Evolutionary conservation across 768 basidiomycete species (phyloP), one percentile per base, ranked within the genome.

Genomic region (Hygrophorus pudorinus): DNA sequence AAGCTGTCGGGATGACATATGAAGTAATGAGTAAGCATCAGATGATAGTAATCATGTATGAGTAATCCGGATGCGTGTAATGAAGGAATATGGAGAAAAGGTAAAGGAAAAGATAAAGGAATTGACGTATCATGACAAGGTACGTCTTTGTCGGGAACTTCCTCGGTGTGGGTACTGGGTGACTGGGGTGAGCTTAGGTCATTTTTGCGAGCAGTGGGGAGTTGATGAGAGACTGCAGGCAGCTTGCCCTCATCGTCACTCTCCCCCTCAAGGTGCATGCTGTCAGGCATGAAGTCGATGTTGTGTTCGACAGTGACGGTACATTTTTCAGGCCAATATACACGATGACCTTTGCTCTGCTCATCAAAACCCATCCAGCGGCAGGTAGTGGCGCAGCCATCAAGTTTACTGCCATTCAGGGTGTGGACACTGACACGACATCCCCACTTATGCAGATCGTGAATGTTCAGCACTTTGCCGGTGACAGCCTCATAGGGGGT

Each of bases 351-450:
- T 9, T 60, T 58, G 16, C 56, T 59, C 17, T 58, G 47, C 1
- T 53, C 48, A 41, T 64, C 59, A 42, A 58, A 54, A 14, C 70
- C 67, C 3, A 71, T 38, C 58, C 61, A 70, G 4, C 52, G 34
- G 8, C 57, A n/a, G n/a, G 64, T 37, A 57, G 50, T 30, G 49
- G 34, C 4, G 1, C 53, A 37, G 2, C 49, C 49, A 13, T 48
- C 53, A 40, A 65, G 53, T 48, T 62, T 64, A n/a, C 45, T 36
- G 30, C 46, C 46, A 12, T 45, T 38, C 2, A 50, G 42, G 24
- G 58, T 46, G 30, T 57, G 56, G 4, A 67, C 62, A 28, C 54
- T 53, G 1, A 58, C 56, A 21, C 48, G 46, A 0, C 56, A 66
- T 0, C 54, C 53, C 24, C 0, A 67, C 46, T 0, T 60, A 50